A percentile compares a stretch with the other conserved stretches of the same genome.
Evolutionary conservation across 2,329 filamentous ascomycete species (phyloP).

Genomic region (Piedraia hortae): DNA sequence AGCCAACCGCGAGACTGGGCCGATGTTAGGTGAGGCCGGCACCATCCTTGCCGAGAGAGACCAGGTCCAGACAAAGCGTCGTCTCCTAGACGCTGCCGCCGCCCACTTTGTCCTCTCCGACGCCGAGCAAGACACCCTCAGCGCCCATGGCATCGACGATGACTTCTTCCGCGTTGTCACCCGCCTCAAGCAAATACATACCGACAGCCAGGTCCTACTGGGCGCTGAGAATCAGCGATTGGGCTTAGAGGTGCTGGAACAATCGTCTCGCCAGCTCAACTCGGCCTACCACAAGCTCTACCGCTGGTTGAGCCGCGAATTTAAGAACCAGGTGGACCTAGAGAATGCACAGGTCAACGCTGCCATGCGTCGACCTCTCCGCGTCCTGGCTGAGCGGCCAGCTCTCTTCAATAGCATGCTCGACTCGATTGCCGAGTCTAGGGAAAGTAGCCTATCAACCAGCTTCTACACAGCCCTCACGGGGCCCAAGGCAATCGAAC

Average conservation of each 20-base stretch:
- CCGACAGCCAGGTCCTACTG: constrained; percentile 67
- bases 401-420: constrained; percentile 80
- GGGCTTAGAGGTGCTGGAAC: constrained; percentile 73
- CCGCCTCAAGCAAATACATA: constrained; percentile 63
- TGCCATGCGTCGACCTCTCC: constrained; percentile 55
- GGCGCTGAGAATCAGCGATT: constrained; percentile 67
- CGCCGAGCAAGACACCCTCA: constrained; percentile 48
- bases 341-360: constrained; percentile 82
- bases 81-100: constrained; percentile 48
- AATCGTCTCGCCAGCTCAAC: constrained; percentile 65
- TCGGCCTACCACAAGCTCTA: constrained; percentile 86
- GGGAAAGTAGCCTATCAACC: constrained; percentile 66
- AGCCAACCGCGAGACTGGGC: constrained; percentile 46
- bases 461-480: constrained; percentile 79
- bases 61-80: constrained; percentile 54
- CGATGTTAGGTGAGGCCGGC: constrained; percentile 51
- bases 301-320: constrained; percentile 80
- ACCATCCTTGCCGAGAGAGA: constrained; percentile 43
- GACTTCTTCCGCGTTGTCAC: constrained; percentile 52
- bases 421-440: constrained; percentile 72
- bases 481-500: constrained; percentile 74
- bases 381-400: constrained; percentile 69
- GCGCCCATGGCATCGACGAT: constrained; percentile 59
- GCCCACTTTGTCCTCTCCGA: constrained; percentile 65
- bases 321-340: constrained; percentile 71